A percentile compares a stretch with the other conserved stretches of the same genome.
Evolutionary conservation across 805 yeast species (phyloP).

Genomic region (Wickerhamomyces bisporus): DNA sequence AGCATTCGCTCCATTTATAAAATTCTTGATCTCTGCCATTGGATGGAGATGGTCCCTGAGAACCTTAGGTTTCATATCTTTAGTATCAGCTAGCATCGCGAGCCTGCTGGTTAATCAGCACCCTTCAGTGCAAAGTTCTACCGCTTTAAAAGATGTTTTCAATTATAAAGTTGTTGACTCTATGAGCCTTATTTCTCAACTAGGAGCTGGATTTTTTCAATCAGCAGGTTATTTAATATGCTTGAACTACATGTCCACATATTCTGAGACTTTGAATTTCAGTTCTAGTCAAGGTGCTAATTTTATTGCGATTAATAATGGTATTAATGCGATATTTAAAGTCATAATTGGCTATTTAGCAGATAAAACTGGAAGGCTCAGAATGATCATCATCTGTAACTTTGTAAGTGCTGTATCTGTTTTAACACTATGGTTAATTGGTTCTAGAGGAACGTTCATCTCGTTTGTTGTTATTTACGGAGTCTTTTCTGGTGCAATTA

Average conservation of each 20-base stretch:
- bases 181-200: constrained; percentile 8
- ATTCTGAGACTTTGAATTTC: constrained; percentile 28
- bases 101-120: constrained; percentile 8
- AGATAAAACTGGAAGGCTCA: constrained; percentile 36
- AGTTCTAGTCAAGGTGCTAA: constrained; percentile 27
- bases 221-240: constrained; percentile 33
- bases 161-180: constrained; percentile 7
- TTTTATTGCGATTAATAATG: constrained; percentile 32
- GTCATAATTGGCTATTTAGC: constrained; percentile 34
- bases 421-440: constrained; percentile 32
- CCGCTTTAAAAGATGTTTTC: constrained; percentile 5
- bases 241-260: constrained; percentile 31
- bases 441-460: constrained; percentile 22
- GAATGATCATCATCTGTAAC: constrained; percentile 35
- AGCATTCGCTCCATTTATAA: constrained; percentile 26
- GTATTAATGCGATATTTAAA: constrained; percentile 27
- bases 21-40: constrained; percentile 22
- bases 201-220: constrained; percentile 26
- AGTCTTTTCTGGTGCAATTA: constrained; percentile 31
- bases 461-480: constrained; percentile 31
- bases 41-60: constrained; percentile 34
- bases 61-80: constrained; percentile 25
- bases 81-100: constrained; percentile 5
- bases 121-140: constrained; percentile 5
- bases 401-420: constrained; percentile 29